Percentiles rank a stretch among this genome's conserved stretches.
phyloP scores from a whole-genome alignment of 257 asterid species.

The Solanum dulcamara region DNA sequence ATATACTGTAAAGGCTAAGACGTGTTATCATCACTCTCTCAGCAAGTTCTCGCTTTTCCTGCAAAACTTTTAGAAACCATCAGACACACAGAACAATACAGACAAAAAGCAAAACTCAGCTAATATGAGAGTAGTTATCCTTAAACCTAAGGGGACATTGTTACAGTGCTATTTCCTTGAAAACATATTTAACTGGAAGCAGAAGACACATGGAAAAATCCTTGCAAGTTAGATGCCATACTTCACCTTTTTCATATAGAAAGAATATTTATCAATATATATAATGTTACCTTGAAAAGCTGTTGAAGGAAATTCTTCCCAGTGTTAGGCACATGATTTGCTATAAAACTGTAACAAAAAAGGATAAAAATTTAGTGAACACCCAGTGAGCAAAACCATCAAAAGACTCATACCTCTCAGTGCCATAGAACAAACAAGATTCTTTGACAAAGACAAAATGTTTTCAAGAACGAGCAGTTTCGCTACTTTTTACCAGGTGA shows the following conservation, averaged over 20 bases:
- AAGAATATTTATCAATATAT: background rate
- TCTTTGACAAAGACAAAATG: background rate
- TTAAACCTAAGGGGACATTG: background rate
- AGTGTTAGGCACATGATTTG: constrained; percentile 30
- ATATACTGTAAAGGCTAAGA: constrained; percentile 45
- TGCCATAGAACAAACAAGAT: background rate
- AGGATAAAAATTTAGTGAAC: background rate
- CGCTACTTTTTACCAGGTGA: background rate
- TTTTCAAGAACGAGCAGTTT: background rate
- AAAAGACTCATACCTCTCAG: background rate
- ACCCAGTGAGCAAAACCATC: background rate
- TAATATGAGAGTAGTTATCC: background rate
- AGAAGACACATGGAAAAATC: background rate
- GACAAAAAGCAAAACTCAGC: background rate
- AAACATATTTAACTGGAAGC: background rate
- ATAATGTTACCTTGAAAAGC: constrained; percentile 43
- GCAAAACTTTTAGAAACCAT: constrained; percentile 1
- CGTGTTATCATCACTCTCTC: constrained; percentile 76
- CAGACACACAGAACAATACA: background rate
- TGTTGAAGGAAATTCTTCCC: constrained; percentile 45
- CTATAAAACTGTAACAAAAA: constrained; percentile 38
- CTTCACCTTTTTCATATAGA: background rate
- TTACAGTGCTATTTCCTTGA: background rate
- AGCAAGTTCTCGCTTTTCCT: constrained; percentile 68
- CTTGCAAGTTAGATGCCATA: background rate